A percentile compares a stretch with the other conserved stretches of the same genome.
phyloP scores from a whole-genome alignment of 371 early-diverging fungal genomes.

The Polyrhizophydium stewartii region DNA sequence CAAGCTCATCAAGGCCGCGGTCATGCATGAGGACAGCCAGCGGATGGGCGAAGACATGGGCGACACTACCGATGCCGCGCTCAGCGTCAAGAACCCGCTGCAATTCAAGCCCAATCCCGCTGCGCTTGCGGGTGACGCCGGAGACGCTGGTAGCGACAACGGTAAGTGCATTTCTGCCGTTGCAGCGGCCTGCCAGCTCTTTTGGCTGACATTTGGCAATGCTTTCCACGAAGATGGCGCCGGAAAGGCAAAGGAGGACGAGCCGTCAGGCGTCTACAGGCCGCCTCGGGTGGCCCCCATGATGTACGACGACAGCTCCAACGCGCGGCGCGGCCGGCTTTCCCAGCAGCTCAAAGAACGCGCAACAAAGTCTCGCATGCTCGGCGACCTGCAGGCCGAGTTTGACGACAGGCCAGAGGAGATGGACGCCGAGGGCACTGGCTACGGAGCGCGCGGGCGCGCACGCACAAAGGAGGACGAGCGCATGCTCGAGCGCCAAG shows the following conservation, averaged over 20 bases:
- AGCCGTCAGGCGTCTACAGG: slow-evolving; percentile 57
- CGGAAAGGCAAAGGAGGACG: slow-evolving; percentile 11
- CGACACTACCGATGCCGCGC: slow-evolving; percentile 4
- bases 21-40: slow-evolving; percentile 17
- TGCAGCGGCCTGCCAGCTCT: too few relatives aligned
- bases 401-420: slow-evolving; percentile 88
- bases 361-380: slow-evolving; percentile 79
- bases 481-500: slow-evolving; percentile 58
- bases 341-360: slow-evolving; percentile 42
- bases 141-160: slow-evolving; percentile 26
- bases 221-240: not conserved
- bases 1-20: slow-evolving; percentile 65
- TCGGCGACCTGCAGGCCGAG: slow-evolving; percentile 80
- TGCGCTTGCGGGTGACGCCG: slow-evolving; percentile 52
- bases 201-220: too few relatives aligned
- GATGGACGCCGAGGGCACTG: slow-evolving; percentile 62
- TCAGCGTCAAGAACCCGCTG: slow-evolving; percentile 56
- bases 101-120: slow-evolving; percentile 85
- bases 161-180: too few relatives aligned
- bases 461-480: slow-evolving; percentile 40
- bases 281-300: slow-evolving; percentile 88
- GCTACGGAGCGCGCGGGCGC: slow-evolving; percentile 25
- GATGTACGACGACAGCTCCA: slow-evolving; percentile 67
- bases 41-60: slow-evolving; percentile 7
- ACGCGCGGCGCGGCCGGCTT: not conserved